Conservation (phyloP, 179 eudicot genomes). For the Beta macrorhiza region DNA sequence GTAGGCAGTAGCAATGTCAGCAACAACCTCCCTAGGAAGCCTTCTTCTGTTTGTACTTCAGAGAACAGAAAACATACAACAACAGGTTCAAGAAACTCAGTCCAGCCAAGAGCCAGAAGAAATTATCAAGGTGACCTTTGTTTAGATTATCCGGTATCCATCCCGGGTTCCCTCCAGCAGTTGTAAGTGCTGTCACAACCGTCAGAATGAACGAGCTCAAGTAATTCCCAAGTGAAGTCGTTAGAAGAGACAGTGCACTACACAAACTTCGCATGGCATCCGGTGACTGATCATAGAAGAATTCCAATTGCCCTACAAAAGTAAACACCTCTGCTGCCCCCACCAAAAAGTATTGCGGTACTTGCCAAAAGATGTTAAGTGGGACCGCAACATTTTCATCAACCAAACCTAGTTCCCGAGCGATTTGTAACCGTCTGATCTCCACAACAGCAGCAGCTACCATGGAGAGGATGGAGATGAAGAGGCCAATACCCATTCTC, state of each 20-base stretch:
- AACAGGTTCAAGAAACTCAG: conserved; percentile 33
- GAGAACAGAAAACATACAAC: conserved; percentile 29
- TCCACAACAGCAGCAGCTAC: conserved; percentile 36
- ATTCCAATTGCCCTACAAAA: conserved; percentile 33
- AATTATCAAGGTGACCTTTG: conserved; percentile 38
- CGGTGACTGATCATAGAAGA: conserved; percentile 42
- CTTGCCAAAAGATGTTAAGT: conserved; percentile 36
- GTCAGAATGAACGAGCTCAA: conserved; percentile 34
- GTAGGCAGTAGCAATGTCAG: not conserved
- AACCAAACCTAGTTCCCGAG: conserved; percentile 26
- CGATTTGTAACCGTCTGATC: conserved; percentile 31
- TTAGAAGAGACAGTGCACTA: conserved; percentile 35
- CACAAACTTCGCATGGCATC: conserved; percentile 47
- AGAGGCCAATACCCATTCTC: conserved; percentile 42
- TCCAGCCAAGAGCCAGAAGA: conserved; percentile 38
- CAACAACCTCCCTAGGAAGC: conserved; percentile 15
- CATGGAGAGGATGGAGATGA: conserved; percentile 37
- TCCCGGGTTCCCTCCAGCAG: conserved; percentile 31
- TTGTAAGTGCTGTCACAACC: conserved; percentile 33
- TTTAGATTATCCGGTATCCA: conserved; percentile 47
- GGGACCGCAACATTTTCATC: conserved; percentile 31
- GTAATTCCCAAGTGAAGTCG: conserved; percentile 33
- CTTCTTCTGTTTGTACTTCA: conserved; percentile 32
- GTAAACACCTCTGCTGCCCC: conserved; percentile 42
- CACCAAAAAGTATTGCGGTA: conserved; percentile 35